These are phyloP conservation scores for Syzygium grande DNA, from an alignment of 345 rosid species.

Conservation along the genomic window DNA sequence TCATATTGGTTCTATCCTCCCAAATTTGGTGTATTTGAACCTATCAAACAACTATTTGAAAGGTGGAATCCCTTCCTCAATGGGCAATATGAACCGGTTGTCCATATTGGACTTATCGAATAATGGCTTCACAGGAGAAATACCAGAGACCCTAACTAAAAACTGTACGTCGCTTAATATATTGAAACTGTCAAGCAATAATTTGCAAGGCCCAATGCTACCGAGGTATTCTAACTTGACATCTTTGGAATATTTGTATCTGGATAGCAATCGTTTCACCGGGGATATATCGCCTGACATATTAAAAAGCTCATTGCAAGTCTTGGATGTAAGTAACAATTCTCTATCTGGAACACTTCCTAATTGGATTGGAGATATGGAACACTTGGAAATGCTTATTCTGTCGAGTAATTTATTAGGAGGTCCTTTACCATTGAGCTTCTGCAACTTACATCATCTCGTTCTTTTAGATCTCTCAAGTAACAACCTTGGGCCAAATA, in stretches of 20 bases:
- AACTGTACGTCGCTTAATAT: neutral
- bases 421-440: neutral
- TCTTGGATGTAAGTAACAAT: slow-evolving; percentile 11
- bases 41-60: no score
- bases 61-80: no score
- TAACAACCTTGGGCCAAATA: neutral
- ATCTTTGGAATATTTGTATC: fast-evolving
- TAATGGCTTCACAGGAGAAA: neutral
- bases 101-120: no score
- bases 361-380: neutral
- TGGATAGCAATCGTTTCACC: neutral
- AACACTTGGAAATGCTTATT: neutral
- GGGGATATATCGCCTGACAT: fast-evolving
- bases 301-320: neutral
- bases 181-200: neutral
- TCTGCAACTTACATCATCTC: neutral
- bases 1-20: no score
- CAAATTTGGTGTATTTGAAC: no score
- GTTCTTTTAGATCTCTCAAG: slow-evolving; percentile 6
- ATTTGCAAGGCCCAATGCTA: neutral
- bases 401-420: neutral
- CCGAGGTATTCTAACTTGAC: neutral
- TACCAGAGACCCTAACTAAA: neutral
- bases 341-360: slow-evolving; percentile 6
- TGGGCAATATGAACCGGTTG: no score